A percentile compares a stretch with the other conserved stretches of the same genome.
Evolutionary conservation across 2,329 filamentous ascomycete genomes (phyloP).

Genomic region (Ophiognomonia clavigignenti-juglandacearum): DNA sequence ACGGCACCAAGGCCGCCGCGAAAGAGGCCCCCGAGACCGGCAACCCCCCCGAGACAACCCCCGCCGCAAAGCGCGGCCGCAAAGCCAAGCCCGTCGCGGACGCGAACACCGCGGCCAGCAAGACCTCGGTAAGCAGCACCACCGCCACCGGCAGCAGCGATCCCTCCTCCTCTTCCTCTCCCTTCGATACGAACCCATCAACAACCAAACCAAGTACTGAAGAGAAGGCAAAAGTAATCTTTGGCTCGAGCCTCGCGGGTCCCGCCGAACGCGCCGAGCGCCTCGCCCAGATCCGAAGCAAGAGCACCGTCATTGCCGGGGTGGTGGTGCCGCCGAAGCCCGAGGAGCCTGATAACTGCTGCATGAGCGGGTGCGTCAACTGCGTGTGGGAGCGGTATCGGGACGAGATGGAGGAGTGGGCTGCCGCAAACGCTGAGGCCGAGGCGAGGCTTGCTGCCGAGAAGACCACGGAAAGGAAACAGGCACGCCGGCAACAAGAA

Average conservation of each 20-base stretch:
- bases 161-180: conserved; percentile 25
- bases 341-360: conserved; percentile 93
- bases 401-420: conserved; percentile 92
- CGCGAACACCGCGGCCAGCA: conserved; percentile 13
- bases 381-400: conserved; percentile 93
- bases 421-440: conserved; percentile 58
- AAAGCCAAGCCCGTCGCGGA: conserved; percentile 18
- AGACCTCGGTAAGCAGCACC: conserved; percentile 11
- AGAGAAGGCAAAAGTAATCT: conserved; percentile 64
- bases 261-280: conserved; percentile 64
- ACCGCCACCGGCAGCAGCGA: background rate
- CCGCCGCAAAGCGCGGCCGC: conserved; percentile 17
- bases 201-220: conserved; percentile 39
- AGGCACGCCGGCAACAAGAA: background rate
- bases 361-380: conserved; percentile 97
- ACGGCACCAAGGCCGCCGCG: conserved; percentile 6
- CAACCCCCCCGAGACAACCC: conserved; percentile 19
- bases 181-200: conserved; percentile 32
- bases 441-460: conserved; percentile 43
- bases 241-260: conserved; percentile 73
- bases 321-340: conserved; percentile 79
- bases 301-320: conserved; percentile 66
- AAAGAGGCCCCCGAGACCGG: conserved; percentile 17
- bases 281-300: conserved; percentile 50
- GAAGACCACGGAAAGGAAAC: conserved; percentile 18